Evolutionary conservation across 306 rosid genomes (phyloP), one percentile per base, ranked within the genome.

Genomic region (Potentilla sterilis): DNA sequence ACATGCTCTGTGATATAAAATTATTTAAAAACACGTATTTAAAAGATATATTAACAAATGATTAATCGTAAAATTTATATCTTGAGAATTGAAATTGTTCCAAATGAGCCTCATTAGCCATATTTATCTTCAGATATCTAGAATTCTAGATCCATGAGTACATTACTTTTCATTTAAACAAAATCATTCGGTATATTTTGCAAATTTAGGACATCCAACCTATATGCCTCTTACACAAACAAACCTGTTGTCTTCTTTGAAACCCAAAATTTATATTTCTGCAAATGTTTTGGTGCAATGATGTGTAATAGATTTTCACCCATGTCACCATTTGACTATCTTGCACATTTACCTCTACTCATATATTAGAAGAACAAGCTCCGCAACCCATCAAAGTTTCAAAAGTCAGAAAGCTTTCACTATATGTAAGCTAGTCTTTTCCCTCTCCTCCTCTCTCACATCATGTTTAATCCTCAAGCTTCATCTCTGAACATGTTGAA

Each of bases 401-500:
- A 51, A 19, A 71, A 71, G n/a, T n/a, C n/a, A n/a, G n/a, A n/a
- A n/a, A n/a, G n/a, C n/a, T n/a, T 35, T 35, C 38, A 0, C 51
- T 21, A 5, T 18, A 1, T 44, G 6, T 16, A 16, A 51, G 21
- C 57, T 51, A 2, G 4, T 54, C 4, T 1, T 21, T 10, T 54
- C 49, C 15, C 13, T 34, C 51, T 8, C 37, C 51, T 8, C 37
- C 55, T 52, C 67, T 73, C 34, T 41, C 18, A 21, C 14, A 73
- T 38, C 67, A 41, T 41, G 67, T 16, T 64, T 13, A 70, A 69
- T 78, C 34, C 76, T 28, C 67, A 79, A 80, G 57, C 59, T 73
- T 47, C 49, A 10, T 73, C 52, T 41, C 9, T 15, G 67, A 73
- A 79, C n/a, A 70, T 51, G 83, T 67, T 73, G 10, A 85, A 75